phyloP scores from a whole-genome alignment of 768 basidiomycete genomes.

The Aureoboletus auriporus region DNA sequence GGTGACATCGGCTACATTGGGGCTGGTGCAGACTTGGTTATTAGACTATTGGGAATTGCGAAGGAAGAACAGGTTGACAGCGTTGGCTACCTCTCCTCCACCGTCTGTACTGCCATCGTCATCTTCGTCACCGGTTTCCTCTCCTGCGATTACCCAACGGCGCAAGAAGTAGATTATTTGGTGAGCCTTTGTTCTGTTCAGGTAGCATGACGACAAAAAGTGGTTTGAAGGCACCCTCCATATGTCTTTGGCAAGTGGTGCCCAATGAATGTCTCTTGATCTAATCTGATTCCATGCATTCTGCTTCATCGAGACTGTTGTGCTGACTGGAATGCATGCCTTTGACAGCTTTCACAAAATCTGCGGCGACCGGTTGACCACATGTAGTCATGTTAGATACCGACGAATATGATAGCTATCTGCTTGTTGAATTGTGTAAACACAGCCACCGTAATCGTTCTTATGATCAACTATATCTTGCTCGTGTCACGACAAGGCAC shows the following conservation, averaged over 20 bases:
- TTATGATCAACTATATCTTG: constrained; percentile 89
- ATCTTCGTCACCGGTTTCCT: background rate
- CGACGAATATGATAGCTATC: too few species aligned
- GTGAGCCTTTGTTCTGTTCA: constrained; percentile 13
- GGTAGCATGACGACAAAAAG: constrained; percentile 66
- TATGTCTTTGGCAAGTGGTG: constrained; percentile 33
- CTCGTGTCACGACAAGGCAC: constrained; percentile 89
- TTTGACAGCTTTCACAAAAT: background rate
- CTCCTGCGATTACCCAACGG: background rate
- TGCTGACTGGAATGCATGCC: constrained; percentile 11
- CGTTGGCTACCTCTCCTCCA: background rate
- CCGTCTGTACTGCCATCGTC: background rate
- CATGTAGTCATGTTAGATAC: background rate
- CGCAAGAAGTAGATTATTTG: constrained; percentile 15
- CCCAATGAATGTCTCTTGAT: constrained; percentile 76
- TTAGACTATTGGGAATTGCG: constrained; percentile 61
- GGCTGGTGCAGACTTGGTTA: constrained; percentile 69
- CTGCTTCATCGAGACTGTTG: background rate
- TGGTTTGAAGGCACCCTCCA: constrained; percentile 65
- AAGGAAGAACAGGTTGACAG: constrained; percentile 25
- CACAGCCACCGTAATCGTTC: too few species aligned
- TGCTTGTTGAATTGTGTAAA: too few species aligned
- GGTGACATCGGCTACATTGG: constrained; percentile 73
- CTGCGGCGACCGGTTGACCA: background rate
- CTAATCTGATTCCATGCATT: constrained; percentile 71